phyloP scores from a whole-genome alignment of 225 moss, liverwort and hornwort species.

The Physcomitrium patens region DNA sequence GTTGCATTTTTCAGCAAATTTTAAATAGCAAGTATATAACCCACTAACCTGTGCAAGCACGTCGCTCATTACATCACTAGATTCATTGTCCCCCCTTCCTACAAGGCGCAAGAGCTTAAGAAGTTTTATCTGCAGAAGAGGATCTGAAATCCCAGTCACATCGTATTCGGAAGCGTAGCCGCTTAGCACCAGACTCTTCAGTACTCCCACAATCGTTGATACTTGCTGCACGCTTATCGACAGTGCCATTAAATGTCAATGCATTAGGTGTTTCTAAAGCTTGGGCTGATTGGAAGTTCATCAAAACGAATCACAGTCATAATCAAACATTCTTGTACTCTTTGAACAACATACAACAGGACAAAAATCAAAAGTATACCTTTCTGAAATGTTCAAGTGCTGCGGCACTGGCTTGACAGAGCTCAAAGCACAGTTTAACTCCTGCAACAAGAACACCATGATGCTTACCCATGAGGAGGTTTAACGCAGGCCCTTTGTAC shows the following conservation, averaged over 20 bases:
- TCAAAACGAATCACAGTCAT: conserved; percentile 20
- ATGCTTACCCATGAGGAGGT: conserved; percentile 90
- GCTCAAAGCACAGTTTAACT: conserved; percentile 90
- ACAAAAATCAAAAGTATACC: conserved; percentile 43
- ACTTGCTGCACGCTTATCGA: conserved; percentile 76
- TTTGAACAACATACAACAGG: not conserved
- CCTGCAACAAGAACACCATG: conserved; percentile 98
- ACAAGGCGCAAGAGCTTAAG: conserved; percentile 76
- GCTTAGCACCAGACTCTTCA: conserved; percentile 84
- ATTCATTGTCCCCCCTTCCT: conserved; percentile 85
- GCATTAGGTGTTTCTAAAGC: conserved; percentile 10
- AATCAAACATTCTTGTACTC: not conserved
- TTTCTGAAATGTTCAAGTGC: conserved; percentile 93
- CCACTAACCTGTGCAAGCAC: conserved; percentile 83
- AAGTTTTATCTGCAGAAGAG: conserved; percentile 85
- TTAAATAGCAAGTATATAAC: not conserved
- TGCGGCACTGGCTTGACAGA: conserved; percentile 68
- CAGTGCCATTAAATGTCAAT: conserved; percentile 24
- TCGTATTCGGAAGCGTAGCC: conserved; percentile 94
- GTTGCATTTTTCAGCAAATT: not conserved
- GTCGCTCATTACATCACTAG: conserved; percentile 97
- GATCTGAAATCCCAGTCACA: conserved; percentile 86
- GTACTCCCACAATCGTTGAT: conserved; percentile 74
- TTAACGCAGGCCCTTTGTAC: conserved; percentile 74
- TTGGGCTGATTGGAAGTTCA: not conserved